Conservation (phyloP, 2,329 filamentous ascomycete genomes). For the Plenodomus biglobosus region DNA sequence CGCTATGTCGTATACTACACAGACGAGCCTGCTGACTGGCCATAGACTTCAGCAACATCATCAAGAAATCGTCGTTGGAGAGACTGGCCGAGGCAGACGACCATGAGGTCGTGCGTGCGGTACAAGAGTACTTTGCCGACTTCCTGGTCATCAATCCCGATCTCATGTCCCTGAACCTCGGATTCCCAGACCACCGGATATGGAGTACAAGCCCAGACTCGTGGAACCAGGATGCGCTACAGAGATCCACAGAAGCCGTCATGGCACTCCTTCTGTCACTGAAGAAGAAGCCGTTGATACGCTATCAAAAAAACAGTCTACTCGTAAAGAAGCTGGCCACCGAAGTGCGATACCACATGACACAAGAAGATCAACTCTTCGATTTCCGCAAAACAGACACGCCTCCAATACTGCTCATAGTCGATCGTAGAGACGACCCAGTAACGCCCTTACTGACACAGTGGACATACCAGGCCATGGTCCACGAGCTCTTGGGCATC, state of each 20-base stretch:
- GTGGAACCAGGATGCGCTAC: slow-evolving; percentile 88
- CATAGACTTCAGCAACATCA: slow-evolving; percentile 87
- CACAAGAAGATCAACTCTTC: slow-evolving; percentile 94
- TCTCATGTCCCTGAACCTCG: slow-evolving; percentile 77
- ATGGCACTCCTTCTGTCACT: slow-evolving; percentile 81
- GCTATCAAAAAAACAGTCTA: slow-evolving; percentile 88
- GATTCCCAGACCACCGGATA: slow-evolving; percentile 71
- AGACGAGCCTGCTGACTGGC: slow-evolving; percentile 25
- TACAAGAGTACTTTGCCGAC: slow-evolving; percentile 96
- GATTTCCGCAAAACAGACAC: slow-evolving; percentile 96
- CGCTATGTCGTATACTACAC: slow-evolving; percentile 5
- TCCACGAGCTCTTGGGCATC: slow-evolving; percentile 92
- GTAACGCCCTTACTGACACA: slow-evolving; percentile 93
- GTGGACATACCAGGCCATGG: slow-evolving; percentile 99
- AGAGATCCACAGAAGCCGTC: slow-evolving; percentile 82
- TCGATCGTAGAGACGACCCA: slow-evolving; percentile 91
- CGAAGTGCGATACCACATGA: slow-evolving; percentile 88
- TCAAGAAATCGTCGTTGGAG: slow-evolving; percentile 94
- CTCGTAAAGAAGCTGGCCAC: slow-evolving; percentile 90
- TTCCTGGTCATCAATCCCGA: slow-evolving; percentile 95
- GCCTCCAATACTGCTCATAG: slow-evolving; percentile 83
- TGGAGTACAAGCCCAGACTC: slow-evolving; percentile 81
- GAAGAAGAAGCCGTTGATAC: slow-evolving; percentile 94
- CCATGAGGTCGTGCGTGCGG: slow-evolving; percentile 89
- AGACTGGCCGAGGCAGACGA: slow-evolving; percentile 94